phyloP scores from a whole-genome alignment of 2,329 filamentous ascomycete species.

The Penicillium thymicola region DNA sequence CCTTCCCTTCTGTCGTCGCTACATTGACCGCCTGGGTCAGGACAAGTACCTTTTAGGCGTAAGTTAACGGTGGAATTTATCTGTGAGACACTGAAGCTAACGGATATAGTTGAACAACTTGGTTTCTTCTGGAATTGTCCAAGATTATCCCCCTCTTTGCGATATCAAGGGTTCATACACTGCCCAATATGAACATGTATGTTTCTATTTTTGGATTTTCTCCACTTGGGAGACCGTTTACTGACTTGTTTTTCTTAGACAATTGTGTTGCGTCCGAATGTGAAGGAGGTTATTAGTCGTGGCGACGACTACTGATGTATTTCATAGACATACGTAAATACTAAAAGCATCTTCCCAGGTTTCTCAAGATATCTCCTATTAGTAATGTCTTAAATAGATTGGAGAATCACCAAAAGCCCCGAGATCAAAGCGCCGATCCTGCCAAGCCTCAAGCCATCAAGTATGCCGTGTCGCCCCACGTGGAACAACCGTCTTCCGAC shows the following conservation, averaged over 20 bases:
- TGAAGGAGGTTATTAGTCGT: slow-evolving; percentile 84
- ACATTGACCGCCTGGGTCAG: slow-evolving; percentile 87
- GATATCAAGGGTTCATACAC: slow-evolving; percentile 95
- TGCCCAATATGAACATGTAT: slow-evolving; percentile 90
- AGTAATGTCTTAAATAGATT: background rate
- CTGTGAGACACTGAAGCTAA: slow-evolving; percentile 24
- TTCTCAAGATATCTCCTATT: background rate
- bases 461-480: slow-evolving; percentile 34
- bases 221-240: slow-evolving; percentile 8
- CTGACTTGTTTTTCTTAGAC: slow-evolving; percentile 50
- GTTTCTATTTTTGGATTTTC: slow-evolving; percentile 36
- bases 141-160: slow-evolving; percentile 83
- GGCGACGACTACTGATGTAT: slow-evolving; percentile 72
- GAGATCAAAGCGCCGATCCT: slow-evolving; percentile 7
- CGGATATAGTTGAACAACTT: slow-evolving; percentile 71
- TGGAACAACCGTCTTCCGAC: slow-evolving; percentile 32
- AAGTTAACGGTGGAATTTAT: slow-evolving; percentile 35
- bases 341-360: slow-evolving; percentile 2
- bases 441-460: slow-evolving; percentile 19
- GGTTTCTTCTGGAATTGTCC: slow-evolving; percentile 77
- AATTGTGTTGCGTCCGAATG: slow-evolving; percentile 71
- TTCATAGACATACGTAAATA: slow-evolving; percentile 6
- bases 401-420: background rate
- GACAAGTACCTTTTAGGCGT: slow-evolving; percentile 91
- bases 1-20: slow-evolving; percentile 83